Conservation (phyloP, 2,329 filamentous ascomycete species). For the Ophiostoma populinum region DNA sequence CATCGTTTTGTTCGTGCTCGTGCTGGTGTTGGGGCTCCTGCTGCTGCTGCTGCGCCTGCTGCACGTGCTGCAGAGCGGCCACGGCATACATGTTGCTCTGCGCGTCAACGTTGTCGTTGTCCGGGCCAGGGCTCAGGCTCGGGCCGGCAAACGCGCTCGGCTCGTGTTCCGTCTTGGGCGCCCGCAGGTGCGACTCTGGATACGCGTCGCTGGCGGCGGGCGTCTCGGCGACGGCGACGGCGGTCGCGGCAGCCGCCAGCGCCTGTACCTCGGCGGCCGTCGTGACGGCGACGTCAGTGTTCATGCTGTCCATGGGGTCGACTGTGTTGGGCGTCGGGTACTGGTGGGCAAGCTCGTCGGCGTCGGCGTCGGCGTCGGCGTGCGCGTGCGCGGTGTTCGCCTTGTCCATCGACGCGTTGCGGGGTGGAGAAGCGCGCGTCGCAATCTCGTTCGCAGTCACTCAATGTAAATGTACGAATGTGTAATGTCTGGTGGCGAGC, state of each 20-base stretch:
- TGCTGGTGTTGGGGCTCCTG: not conserved
- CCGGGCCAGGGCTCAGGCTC: too few relatives aligned
- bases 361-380: conserved; percentile 17
- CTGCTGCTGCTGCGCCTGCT: conserved; percentile 5
- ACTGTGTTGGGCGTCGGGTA: conserved; percentile 33
- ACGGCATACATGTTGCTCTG: conserved; percentile 4
- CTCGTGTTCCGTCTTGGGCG: conserved; percentile 10
- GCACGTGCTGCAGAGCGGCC: conserved; percentile 3
- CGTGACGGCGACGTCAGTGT: conserved; percentile 5
- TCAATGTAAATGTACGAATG: not conserved
- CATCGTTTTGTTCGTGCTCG: conserved; percentile 14
- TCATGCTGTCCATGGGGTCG: conserved; percentile 11
- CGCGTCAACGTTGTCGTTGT: conserved; percentile 1
- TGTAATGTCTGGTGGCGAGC: too few relatives aligned
- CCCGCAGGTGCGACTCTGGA: conserved; percentile 11
- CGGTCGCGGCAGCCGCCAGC: conserved; percentile 2
- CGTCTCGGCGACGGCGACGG: not conserved
- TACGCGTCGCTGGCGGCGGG: conserved; percentile 6
- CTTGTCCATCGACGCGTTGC: conserved; percentile 15
- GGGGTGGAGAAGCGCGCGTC: not conserved
- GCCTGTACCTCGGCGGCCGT: conserved; percentile 7
- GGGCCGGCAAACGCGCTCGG: too few relatives aligned
- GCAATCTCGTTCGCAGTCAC: too few relatives aligned
- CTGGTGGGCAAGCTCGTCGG: conserved; percentile 20
- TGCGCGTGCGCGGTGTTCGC: too few relatives aligned